These are phyloP conservation scores for Globisporangium parvum DNA, from an alignment of 352 stramenopile species.

Conservation along the genomic window DNA sequence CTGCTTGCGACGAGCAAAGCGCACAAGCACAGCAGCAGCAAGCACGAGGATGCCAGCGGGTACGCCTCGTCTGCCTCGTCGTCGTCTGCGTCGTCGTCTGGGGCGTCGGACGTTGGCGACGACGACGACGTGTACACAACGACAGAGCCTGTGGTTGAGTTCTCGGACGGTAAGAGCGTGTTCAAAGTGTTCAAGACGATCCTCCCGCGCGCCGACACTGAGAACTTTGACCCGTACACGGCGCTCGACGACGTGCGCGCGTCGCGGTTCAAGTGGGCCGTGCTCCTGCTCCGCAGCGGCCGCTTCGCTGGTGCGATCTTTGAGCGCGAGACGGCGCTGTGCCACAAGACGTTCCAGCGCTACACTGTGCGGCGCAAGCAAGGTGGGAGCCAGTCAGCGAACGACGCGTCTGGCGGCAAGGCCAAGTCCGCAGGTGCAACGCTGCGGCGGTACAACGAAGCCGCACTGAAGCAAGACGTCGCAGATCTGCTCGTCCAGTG, in stretches of 20 bases:
- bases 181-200: conserved; percentile 81
- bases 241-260: conserved; percentile 38
- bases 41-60: conserved; percentile 5
- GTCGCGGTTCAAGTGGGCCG: conserved; percentile 69
- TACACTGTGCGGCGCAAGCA: conserved; percentile 94
- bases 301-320: conserved; percentile 91
- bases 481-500: conserved; percentile 71
- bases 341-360: conserved; percentile 89
- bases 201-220: conserved; percentile 32
- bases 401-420: conserved; percentile 76
- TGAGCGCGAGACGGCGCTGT: conserved; percentile 81
- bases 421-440: conserved; percentile 91
- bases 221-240: conserved; percentile 55
- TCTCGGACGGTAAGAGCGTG: conserved; percentile 60
- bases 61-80: conserved; percentile 19
- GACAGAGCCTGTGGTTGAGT: conserved; percentile 70
- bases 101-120: conserved; percentile 34
- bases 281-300: conserved; percentile 90
- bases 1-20: conserved; percentile 10
- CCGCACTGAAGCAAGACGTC: conserved; percentile 88
- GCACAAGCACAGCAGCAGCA: conserved; percentile 19
- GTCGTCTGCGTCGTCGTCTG: conserved; percentile 37
- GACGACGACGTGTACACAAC: conserved; percentile 40
- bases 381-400: conserved; percentile 87
- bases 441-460: conserved; percentile 90